Base-by-base conservation (phyloP, 164 flowering plant genomes). In the Chimonanthus praecox region DNA sequence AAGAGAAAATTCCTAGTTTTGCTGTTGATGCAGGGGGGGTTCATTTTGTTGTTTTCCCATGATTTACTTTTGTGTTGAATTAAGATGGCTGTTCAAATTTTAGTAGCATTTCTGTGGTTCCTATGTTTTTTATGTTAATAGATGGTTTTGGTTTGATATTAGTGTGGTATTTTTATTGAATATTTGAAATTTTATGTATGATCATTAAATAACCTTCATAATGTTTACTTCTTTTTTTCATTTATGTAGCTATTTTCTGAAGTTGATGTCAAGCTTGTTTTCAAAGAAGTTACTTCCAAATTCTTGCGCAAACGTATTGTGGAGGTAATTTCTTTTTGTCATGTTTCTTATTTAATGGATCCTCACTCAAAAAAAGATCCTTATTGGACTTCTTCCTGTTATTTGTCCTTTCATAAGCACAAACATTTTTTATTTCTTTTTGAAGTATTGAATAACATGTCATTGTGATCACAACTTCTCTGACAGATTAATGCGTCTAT, bases 191-290 rank as follows among this genome's bases (percentile, higher is more conserved):
- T 73, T 73, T 50, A 66, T 5, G 45, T 9, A 16, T 20, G 33
- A 10, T 13, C 6, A 13, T 44, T 43, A 51, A 8, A 20, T 33
- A 10, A 47, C 50, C 58, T 8, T 33, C 50, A 15, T 58, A 5
- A 6, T 44, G 16, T 7, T 33, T 3, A 45, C 43, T 7, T 43
- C 11, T 13, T 10, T 58, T 58, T 71, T n/a, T 76, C 70, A 47
- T 64, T 60, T 3, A 68, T 78, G 49, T 78, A 92, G 97, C 76
- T 88, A 64, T 94, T 80, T 78, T 82, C 96, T 63, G 99, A 94
- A 87, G 99, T 94, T 6, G 99, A 94, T 78, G 97, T 94, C 83
- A 92, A 91, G 89, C 85, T 94, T 75, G 97, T 94, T 9, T 94
- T 87, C 69, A 94, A 94, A 82, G 97, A 92, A 71, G 93, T 92